These are phyloP conservation scores for Apodospora peruviana DNA, from an alignment of 495 filamentous ascomycete species.

Conservation along the genomic window DNA sequence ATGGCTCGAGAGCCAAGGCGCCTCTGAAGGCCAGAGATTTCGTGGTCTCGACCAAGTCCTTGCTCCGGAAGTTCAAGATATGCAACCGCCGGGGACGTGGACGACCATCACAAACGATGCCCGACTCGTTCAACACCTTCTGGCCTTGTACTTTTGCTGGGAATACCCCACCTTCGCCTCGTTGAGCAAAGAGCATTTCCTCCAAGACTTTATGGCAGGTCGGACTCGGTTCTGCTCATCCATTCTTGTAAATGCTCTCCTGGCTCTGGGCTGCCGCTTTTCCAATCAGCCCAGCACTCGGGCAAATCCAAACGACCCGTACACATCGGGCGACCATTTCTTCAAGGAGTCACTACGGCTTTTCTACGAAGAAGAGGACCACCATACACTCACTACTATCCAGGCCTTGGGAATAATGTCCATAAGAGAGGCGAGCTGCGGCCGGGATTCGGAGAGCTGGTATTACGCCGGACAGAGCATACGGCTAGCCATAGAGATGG, in stretches of 20 bases:
- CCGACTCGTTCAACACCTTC: constrained; percentile 54
- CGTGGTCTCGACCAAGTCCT: constrained; percentile 33
- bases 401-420: constrained; percentile 76
- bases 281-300: constrained; percentile 60
- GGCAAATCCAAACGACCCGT: constrained; percentile 52
- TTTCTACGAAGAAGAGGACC: constrained; percentile 50
- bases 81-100: constrained; percentile 45
- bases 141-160: constrained; percentile 76
- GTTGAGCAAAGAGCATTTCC: constrained; percentile 67
- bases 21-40: constrained; percentile 15
- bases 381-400: constrained; percentile 65
- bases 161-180: constrained; percentile 70
- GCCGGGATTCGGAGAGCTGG: constrained; percentile 60
- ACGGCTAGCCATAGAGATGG: constrained; percentile 61
- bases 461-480: constrained; percentile 63
- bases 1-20: constrained; percentile 29
- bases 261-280: constrained; percentile 69
- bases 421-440: constrained; percentile 57
- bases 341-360: constrained; percentile 60
- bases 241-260: constrained; percentile 68
- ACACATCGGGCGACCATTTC: constrained; percentile 67
- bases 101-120: constrained; percentile 55
- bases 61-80: constrained; percentile 26
- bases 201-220: constrained; percentile 54
- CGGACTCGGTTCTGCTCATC: constrained; percentile 61